Evolutionary conservation across 148 eudicot genomes (phyloP).

Genomic region (Rhododendron simsii): DNA sequence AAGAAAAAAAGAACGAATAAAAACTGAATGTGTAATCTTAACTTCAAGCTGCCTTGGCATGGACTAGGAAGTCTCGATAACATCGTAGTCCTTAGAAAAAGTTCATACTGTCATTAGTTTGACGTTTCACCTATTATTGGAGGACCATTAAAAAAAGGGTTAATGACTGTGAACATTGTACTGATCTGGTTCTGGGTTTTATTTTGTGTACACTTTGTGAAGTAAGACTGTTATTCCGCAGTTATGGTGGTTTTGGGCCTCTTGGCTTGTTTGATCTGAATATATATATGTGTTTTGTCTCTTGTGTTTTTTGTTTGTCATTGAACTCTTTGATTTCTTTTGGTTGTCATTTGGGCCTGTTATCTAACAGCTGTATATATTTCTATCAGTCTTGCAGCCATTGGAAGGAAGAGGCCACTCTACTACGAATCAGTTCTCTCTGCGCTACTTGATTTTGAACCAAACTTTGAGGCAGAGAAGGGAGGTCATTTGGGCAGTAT

Average conservation of each 20-base stretch:
- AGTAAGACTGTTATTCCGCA: not conserved
- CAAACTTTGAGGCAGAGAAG: constrained; percentile 46
- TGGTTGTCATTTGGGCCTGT: not conserved
- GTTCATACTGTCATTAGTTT: not conserved
- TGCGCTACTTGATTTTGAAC: constrained; percentile 69
- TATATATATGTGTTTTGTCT: not conserved
- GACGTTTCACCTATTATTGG: not conserved
- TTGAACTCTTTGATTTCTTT: constrained; percentile 1
- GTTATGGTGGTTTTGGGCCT: not conserved
- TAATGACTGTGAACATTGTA: not conserved
- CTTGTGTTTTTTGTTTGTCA: not conserved
- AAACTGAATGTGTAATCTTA: not conserved
- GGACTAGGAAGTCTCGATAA: not conserved
- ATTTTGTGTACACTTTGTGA: not conserved
- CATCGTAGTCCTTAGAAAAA: not conserved
- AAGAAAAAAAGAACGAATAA: not conserved
- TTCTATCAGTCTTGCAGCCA: constrained; percentile 67
- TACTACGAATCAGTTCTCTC: constrained; percentile 49
- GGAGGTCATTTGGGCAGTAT: constrained; percentile 71
- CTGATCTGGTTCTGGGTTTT: not conserved
- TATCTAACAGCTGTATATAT: not conserved
- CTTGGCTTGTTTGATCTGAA: not conserved
- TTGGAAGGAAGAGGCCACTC: constrained; percentile 75
- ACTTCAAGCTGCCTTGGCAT: constrained; percentile 4
- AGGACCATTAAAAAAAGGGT: not conserved